Evolutionary conservation across 1,284 basidiomycete genomes (phyloP).

Genomic region (Microbotryomycetes sp.): DNA sequence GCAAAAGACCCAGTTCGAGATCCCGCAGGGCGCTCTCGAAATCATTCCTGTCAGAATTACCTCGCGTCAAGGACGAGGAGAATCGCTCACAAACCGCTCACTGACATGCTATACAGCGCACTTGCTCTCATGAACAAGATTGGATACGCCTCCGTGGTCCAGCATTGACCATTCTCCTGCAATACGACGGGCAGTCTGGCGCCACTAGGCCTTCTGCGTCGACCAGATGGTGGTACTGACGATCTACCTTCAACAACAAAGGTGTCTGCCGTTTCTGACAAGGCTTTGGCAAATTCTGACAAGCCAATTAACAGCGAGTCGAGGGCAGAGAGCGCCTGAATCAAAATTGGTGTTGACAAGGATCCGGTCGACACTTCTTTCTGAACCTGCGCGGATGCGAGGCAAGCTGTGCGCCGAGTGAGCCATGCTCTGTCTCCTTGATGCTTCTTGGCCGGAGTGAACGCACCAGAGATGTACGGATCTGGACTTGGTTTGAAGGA

Average conservation of each 20-base stretch:
- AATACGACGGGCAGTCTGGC: too few species aligned
- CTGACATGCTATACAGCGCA: slow-evolving; percentile 8
- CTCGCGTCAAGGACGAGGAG: background rate
- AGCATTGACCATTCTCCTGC: too few species aligned
- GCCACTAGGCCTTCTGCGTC: too few species aligned
- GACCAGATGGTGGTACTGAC: too few species aligned
- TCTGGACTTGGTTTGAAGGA: slow-evolving; percentile 9
- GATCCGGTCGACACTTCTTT: background rate
- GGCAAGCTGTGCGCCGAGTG: slow-evolving; percentile 22
- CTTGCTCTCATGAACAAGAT: slow-evolving; percentile 8
- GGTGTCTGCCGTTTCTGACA: background rate
- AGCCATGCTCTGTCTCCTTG: too few species aligned
- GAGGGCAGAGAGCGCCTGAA: slow-evolving; percentile 1
- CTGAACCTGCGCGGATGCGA: slow-evolving; percentile 13
- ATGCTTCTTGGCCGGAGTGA: too few species aligned
- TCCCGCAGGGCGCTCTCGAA: slow-evolving; percentile 9
- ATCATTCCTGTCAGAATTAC: slow-evolving; percentile 7
- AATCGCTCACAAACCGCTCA: background rate
- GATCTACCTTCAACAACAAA: too few species aligned
- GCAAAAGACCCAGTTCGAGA: slow-evolving; percentile 3
- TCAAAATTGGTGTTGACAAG: background rate
- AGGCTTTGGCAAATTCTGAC: background rate
- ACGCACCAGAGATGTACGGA: slow-evolving; percentile 16
- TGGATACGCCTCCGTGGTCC: slow-evolving; percentile 1
- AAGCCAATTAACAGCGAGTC: slow-evolving; percentile 5